Percentiles rank a stretch among this genome's conserved stretches.
These are phyloP conservation scores for Chrysosphaeria jannelii DNA, from an alignment of 2,329 filamentous ascomycete species.

Conservation along the genomic window DNA sequence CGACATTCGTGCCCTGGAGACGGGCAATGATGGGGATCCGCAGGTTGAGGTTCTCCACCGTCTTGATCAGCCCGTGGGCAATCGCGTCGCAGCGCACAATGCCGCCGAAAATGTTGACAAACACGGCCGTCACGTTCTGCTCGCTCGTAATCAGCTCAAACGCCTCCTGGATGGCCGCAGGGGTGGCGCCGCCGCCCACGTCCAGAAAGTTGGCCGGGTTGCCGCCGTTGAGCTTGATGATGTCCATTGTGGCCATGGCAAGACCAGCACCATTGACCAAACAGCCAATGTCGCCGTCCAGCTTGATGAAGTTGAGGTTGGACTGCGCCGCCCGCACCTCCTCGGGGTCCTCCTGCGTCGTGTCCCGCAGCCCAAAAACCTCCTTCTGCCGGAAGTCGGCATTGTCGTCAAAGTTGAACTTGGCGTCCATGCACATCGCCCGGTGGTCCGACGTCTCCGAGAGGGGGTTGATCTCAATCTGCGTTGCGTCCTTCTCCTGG, in stretches of 20 bases:
- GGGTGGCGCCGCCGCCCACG: constrained; percentile 89
- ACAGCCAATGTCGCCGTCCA: constrained; percentile 97
- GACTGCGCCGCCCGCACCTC: constrained; percentile 90
- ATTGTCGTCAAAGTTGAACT: constrained; percentile 97
- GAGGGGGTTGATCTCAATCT: constrained; percentile 98
- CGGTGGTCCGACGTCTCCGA: constrained; percentile 96
- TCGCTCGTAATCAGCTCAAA: constrained; percentile 98
- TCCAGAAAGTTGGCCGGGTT: constrained; percentile 95
- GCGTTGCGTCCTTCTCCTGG: constrained; percentile 90
- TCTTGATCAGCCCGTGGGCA: constrained; percentile 81
- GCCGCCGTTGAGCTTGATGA: constrained; percentile 98
- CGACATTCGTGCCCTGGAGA: constrained; percentile 96
- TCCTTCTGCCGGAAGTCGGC: constrained; percentile 96
- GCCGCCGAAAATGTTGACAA: constrained; percentile 99
- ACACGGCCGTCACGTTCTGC: constrained; percentile 92
- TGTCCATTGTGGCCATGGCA: constrained; percentile 99
- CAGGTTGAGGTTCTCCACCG: constrained; percentile 81
- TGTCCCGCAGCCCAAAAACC: constrained; percentile 77
- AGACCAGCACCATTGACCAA: constrained; percentile 96
- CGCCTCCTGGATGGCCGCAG: constrained; percentile 83
- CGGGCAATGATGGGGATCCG: constrained; percentile 90
- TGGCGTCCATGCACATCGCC: constrained; percentile 97
- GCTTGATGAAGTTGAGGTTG: constrained; percentile 98
- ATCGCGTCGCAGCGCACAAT: constrained; percentile 97
- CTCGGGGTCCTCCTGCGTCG: constrained; percentile 83